Evolutionary conservation across 176 grass and related monocot species (phyloP), one percentile per base, ranked within the genome.

Genomic region (Alloteropsis semialata): DNA sequence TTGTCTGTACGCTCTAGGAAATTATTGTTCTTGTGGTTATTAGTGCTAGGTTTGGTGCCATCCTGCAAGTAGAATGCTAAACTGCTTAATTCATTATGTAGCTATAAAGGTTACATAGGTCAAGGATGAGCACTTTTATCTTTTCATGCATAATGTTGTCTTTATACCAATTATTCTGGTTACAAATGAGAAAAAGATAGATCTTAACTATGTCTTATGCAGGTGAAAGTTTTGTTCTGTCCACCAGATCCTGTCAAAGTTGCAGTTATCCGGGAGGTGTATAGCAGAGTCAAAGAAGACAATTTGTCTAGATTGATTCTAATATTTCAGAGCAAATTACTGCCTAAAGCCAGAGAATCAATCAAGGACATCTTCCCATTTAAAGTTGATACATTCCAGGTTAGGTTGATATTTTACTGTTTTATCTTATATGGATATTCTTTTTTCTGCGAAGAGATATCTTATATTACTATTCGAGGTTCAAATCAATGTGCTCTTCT

Each of bases 311-410:
- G 91, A 49, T 72, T 96, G 54, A 85, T 98, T 69, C 54, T 96
- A 53, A 72, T 96, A 30, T 61, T 96, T 42, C 89, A 96, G 59
- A 84, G 87, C 48, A 92, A 74, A 84, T 85, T 92, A 69, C 84
- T 84, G 57, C 79, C 89, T 45, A 88, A 81, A 87, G 82, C 96
- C 86, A 88, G 69, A 65, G 91, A 92, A 56, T 42, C 79, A 17
- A 77, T 90, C 36, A 92, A 99, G 79, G 90, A 95, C 61, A 91
- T 95, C 49, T 95, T 92, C 70, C 67, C 39, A 68, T 88, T 86
- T 87, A 92, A 90, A 84, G 82, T 99, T 22, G 93, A 99, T 19
- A 88, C 38, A 28, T 96, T 99, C 77, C 85, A 93, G 83, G 96
- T 98, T 21, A 63, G 54, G 32, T 37, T 85, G 9, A 30, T 75